Percentiles rank a stretch among this genome's conserved stretches.
Evolutionary conservation across 106 monocot species (phyloP).

Genomic region (Dendrobium officinale): DNA sequence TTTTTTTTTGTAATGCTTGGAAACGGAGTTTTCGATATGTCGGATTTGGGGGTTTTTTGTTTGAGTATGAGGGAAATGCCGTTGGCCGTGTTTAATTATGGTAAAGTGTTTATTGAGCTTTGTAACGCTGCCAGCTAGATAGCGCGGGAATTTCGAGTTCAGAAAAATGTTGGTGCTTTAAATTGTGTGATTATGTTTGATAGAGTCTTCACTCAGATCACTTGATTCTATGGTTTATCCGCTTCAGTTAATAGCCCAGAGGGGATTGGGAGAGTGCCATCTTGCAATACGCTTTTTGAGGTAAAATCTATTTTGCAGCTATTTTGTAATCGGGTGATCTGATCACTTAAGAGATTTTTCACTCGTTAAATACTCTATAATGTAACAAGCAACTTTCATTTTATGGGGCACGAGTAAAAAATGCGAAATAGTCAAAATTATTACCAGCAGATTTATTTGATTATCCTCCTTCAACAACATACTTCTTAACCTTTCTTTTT

Average conservation of each 20-base stretch:
- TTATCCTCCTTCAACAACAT: neutral
- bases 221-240: neutral
- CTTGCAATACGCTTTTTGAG: neutral
- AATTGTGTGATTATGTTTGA: neutral
- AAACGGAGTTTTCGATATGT: too few relatives aligned
- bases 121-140: neutral
- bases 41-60: neutral
- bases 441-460: neutral
- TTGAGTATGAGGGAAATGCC: neutral
- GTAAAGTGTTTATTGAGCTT: neutral
- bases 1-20: neutral
- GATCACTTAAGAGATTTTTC: neutral
- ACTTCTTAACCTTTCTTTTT: neutral
- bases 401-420: neutral
- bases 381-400: neutral
- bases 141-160: too few relatives aligned
- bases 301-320: neutral
- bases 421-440: neutral
- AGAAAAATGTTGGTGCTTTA: too few relatives aligned
- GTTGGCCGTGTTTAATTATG: neutral
- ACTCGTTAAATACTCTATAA: neutral
- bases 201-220: neutral
- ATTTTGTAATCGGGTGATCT: neutral
- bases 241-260: neutral
- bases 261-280: neutral